These are phyloP conservation scores for Stachybotrys chartarum DNA, from an alignment of 2,329 filamentous ascomycete genomes.

Conservation along the genomic window DNA sequence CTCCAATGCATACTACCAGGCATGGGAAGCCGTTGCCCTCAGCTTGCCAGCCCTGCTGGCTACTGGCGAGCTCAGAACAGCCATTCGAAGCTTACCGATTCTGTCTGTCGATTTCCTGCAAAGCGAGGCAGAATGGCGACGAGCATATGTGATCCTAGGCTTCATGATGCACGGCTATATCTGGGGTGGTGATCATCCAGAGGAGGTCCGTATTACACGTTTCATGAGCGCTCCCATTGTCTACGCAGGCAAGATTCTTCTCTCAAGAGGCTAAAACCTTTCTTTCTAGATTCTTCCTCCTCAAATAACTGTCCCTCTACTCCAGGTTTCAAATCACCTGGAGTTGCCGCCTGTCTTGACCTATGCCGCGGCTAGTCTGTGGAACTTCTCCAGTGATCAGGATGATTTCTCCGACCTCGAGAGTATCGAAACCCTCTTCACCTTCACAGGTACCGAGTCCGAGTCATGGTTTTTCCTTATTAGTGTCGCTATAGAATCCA, in stretches of 20 bases:
- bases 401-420: slow-evolving; percentile 56
- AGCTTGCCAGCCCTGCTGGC: slow-evolving; percentile 63
- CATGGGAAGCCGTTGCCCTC: slow-evolving; percentile 69
- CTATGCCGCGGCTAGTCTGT: slow-evolving; percentile 78
- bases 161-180: slow-evolving; percentile 83
- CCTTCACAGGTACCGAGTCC: slow-evolving; percentile 81
- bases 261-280: too few relatives aligned
- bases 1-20: slow-evolving; percentile 64
- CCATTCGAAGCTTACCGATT: slow-evolving; percentile 59
- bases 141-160: slow-evolving; percentile 71
- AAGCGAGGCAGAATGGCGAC: slow-evolving; percentile 66
- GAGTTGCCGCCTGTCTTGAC: slow-evolving; percentile 85
- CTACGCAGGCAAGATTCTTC: neutral
- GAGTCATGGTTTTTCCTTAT: slow-evolving; percentile 95
- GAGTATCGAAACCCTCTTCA: slow-evolving; percentile 64
- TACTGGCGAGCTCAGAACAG: slow-evolving; percentile 53
- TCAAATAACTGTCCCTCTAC: slow-evolving; percentile 68
- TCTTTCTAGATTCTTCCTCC: slow-evolving; percentile 56
- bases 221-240: slow-evolving; percentile 2
- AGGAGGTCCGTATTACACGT: slow-evolving; percentile 45
- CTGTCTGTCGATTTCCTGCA: slow-evolving; percentile 58
- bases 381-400: slow-evolving; percentile 68
- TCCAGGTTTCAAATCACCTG: slow-evolving; percentile 63
- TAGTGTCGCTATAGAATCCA: slow-evolving; percentile 83
- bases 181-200: slow-evolving; percentile 73